A percentile compares a stretch with the other conserved stretches of the same genome.
phyloP scores from a whole-genome alignment of 2,329 filamentous ascomycete genomes.

The Stagonosporopsis cucurbitacearum region DNA sequence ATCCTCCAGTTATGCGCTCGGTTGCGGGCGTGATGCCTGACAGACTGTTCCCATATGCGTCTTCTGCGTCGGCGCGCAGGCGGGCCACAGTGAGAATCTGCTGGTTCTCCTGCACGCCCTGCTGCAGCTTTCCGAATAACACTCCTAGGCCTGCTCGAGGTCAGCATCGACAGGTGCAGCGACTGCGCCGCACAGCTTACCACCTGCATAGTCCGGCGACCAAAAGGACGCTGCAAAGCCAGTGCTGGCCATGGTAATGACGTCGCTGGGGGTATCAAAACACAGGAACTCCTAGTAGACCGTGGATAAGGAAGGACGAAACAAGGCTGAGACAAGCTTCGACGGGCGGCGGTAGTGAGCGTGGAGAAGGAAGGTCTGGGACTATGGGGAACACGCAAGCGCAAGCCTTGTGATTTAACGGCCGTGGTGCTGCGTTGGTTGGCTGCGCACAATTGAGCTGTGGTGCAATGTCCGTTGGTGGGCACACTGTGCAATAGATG shows the following conservation, averaged over 20 bases:
- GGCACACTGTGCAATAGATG: slow-evolving; percentile 14
- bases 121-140: slow-evolving; percentile 94
- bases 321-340: slow-evolving; percentile 17
- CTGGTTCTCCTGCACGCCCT: slow-evolving; percentile 93
- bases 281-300: slow-evolving; percentile 25
- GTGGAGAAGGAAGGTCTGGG: slow-evolving; percentile 22
- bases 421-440: slow-evolving; percentile 20
- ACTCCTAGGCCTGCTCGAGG: slow-evolving; percentile 75
- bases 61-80: slow-evolving; percentile 94
- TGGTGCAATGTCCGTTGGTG: slow-evolving; percentile 3
- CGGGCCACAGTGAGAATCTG: slow-evolving; percentile 91
- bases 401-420: slow-evolving; percentile 17
- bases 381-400: slow-evolving; percentile 23
- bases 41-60: slow-evolving; percentile 81
- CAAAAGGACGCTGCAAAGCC: slow-evolving; percentile 95
- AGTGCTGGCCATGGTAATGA: slow-evolving; percentile 37
- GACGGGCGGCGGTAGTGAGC: slow-evolving; percentile 31
- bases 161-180: slow-evolving; percentile 26
- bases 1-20: slow-evolving; percentile 83
- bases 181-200: slow-evolving; percentile 63
- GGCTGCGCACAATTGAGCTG: slow-evolving; percentile 18
- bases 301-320: slow-evolving; percentile 16
- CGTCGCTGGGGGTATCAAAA: slow-evolving; percentile 27
- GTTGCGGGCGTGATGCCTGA: slow-evolving; percentile 81
- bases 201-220: slow-evolving; percentile 96